Evolutionary conservation across 2,329 filamentous ascomycete genomes (phyloP), one percentile per base, ranked within the genome.

Genomic region (Dactylonectria estremocensis): DNA sequence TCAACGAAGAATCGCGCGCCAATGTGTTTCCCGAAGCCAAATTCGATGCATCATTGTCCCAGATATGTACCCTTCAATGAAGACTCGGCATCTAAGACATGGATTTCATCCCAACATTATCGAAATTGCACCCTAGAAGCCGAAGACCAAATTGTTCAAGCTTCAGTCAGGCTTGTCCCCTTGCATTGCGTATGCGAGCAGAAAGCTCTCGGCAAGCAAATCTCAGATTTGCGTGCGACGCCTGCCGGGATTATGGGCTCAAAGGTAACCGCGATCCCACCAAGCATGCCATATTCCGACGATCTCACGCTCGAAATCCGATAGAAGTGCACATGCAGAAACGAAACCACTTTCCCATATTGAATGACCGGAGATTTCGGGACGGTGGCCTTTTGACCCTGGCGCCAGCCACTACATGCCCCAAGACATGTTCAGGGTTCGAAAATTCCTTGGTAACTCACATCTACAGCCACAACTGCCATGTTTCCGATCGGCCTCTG

Each of bases 31-130:
- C 20, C 8, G 24, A 50, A 45, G 58, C 37, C 9, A 16, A 46
- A 33, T 61, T 52, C 31, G 48, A 54, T 46, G 31, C 57, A 54
- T 62, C 57, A 43, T 18, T 55, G 24, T 49, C 14, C 33, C 52
- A 46, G 40, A 43, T 35, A 61, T 10, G 14, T 43, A 16, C 13
- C 37, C 37, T 22, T n/a, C 35, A 33, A 13, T 53, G 64, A 37
- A 61, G 10, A 33, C 22, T 35, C 10, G 5, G 16, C 18, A 22
- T 13, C 16, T 53, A 5, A 28, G 37, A 33, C 48, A 43, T 33
- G 48, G 40, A 52, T n/a, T 43, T 20, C 13, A 37, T 22, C 33
- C 49, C 28, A n/a, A 35, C 20, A 53, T 33, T 22, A 20, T 53
- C 50, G 31, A 35, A 35, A 35, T 53, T 20, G 2, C n/a, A 28